Evolutionary conservation across 2,329 filamentous ascomycete species (phyloP).

Genomic region (Fusarium nanum): DNA sequence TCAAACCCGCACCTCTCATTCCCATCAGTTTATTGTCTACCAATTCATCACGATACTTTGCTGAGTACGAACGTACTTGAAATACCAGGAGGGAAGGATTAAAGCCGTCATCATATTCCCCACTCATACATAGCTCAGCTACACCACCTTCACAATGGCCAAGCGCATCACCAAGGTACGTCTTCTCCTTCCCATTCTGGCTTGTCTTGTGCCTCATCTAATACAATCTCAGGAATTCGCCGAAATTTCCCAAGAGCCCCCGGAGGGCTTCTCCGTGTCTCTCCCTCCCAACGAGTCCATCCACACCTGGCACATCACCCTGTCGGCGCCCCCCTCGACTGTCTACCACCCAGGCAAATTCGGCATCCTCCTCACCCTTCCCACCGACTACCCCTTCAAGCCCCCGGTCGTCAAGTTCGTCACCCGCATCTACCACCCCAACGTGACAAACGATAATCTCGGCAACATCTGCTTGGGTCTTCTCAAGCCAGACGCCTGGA

Average conservation of each 20-base stretch:
- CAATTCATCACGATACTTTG: not conserved
- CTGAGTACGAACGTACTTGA: not conserved
- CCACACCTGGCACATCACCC: constrained; percentile 63
- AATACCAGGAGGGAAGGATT: not conserved
- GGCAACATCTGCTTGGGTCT: constrained; percentile 88
- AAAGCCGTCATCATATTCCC: not conserved
- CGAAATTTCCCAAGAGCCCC: constrained; percentile 62
- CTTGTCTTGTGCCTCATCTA: not conserved
- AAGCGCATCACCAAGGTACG: constrained; percentile 60
- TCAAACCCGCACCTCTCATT: not conserved
- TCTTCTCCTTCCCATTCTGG: not conserved
- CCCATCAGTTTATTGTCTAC: not conserved
- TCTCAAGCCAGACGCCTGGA: constrained; percentile 90
- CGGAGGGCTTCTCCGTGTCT: constrained; percentile 59
- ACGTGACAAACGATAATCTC: constrained; percentile 86
- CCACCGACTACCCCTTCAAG: constrained; percentile 90
- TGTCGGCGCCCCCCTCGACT: constrained; percentile 58
- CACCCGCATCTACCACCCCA: constrained; percentile 96
- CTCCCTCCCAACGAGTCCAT: constrained; percentile 62
- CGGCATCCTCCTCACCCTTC: constrained; percentile 77
- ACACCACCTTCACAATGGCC: constrained; percentile 51
- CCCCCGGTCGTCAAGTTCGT: constrained; percentile 81
- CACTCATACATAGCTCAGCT: not conserved
- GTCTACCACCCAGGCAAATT: constrained; percentile 76
- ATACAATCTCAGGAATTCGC: constrained; percentile 60